A percentile compares a stretch with the other conserved stretches of the same genome.
These are phyloP conservation scores for Cladobotryum mycophilum DNA, from an alignment of 2,329 filamentous ascomycete genomes.

Conservation along the genomic window DNA sequence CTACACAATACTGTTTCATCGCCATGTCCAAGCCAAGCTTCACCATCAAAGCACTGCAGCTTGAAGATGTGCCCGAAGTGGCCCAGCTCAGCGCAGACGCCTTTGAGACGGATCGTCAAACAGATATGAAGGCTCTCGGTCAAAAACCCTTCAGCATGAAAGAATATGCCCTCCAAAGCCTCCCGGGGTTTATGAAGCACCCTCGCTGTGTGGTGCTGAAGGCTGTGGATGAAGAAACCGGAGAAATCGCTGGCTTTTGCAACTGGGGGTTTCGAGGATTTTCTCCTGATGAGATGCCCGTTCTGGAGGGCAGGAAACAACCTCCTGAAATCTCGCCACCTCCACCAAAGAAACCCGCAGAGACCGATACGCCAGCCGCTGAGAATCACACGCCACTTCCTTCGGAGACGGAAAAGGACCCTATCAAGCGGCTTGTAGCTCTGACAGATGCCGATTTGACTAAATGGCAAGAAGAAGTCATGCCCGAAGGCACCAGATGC, in stretches of 20 bases:
- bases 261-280: constrained; percentile 29
- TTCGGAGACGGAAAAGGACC: constrained; percentile 13
- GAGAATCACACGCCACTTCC: background rate
- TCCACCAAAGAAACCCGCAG: background rate
- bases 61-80: constrained; percentile 24
- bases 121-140: constrained; percentile 29
- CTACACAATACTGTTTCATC: background rate
- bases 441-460: constrained; percentile 26
- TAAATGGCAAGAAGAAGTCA: constrained; percentile 24
- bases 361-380: background rate
- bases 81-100: constrained; percentile 23
- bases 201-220: constrained; percentile 24
- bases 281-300: constrained; percentile 17
- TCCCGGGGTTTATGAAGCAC: constrained; percentile 19
- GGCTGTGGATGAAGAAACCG: constrained; percentile 24
- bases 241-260: constrained; percentile 23
- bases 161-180: constrained; percentile 17
- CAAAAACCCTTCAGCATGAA: constrained; percentile 23
- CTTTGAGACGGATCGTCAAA: constrained; percentile 29
- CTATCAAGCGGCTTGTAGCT: constrained; percentile 23
- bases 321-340: background rate
- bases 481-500: constrained; percentile 27
- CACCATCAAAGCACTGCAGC: constrained; percentile 17
- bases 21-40: constrained; percentile 16
- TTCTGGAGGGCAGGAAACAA: constrained; percentile 12